These are phyloP conservation scores for Camellia oleifera DNA, from an alignment of 179 eudicot genomes.

Conservation along the genomic window DNA sequence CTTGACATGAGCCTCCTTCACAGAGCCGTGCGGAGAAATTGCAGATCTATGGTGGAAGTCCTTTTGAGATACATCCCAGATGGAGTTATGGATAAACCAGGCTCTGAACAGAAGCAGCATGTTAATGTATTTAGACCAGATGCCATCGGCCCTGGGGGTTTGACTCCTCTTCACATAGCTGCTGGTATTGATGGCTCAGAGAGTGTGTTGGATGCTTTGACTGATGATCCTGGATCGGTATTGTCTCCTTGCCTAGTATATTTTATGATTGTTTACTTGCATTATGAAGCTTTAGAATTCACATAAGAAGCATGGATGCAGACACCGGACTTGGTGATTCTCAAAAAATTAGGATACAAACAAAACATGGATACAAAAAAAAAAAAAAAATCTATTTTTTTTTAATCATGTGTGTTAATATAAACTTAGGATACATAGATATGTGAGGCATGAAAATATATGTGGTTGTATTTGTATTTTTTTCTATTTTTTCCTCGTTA, in stretches of 20 bases:
- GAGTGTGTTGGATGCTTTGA: slow-evolving; percentile 70
- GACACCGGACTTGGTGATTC: no score
- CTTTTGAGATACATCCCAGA: slow-evolving; percentile 48
- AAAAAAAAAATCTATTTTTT: no score
- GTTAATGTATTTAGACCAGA: slow-evolving; percentile 68
- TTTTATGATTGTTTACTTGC: neutral
- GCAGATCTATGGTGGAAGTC: slow-evolving; percentile 60
- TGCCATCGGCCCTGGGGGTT: slow-evolving; percentile 62
- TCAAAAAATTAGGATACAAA: no score
- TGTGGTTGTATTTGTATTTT: no score
- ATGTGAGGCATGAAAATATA: no score
- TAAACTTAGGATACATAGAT: no score
- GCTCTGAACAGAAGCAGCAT: slow-evolving; percentile 21
- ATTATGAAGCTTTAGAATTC: neutral
- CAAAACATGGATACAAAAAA: no score
- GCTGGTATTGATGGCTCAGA: slow-evolving; percentile 59
- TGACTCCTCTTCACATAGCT: slow-evolving; percentile 92
- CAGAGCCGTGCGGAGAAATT: slow-evolving; percentile 64
- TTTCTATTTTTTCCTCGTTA: no score
- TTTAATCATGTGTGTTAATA: no score
- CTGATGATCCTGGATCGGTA: slow-evolving; percentile 89
- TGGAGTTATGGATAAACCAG: slow-evolving; percentile 20
- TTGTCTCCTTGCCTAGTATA: slow-evolving; percentile 9
- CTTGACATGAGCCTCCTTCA: slow-evolving; percentile 67
- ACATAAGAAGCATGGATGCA: neutral